Evolutionary conservation across 306 rosid genomes (phyloP).

Genomic region (Notholithocarpus densiflorus): DNA sequence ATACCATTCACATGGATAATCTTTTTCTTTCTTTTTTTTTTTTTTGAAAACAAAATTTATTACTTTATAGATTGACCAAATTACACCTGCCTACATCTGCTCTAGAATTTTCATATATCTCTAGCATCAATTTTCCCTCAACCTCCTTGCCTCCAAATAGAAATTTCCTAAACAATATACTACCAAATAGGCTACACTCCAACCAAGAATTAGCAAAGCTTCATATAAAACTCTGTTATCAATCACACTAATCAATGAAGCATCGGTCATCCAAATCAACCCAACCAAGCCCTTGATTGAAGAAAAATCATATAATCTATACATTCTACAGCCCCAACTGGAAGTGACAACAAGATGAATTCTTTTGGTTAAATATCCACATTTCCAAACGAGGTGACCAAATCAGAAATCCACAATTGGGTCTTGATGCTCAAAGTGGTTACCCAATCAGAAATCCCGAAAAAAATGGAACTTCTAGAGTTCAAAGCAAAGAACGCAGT

Average conservation of each 20-base stretch:
- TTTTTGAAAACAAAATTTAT: too few species aligned
- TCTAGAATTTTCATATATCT: background rate
- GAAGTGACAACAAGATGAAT: constrained; percentile 24
- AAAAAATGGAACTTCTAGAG: constrained; percentile 2
- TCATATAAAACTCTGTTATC: constrained; percentile 12
- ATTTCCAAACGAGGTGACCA: constrained; percentile 19
- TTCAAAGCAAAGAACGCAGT: constrained; percentile 25
- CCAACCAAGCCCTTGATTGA: constrained; percentile 14
- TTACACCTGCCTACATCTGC: too few species aligned
- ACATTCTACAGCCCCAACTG: constrained; percentile 24
- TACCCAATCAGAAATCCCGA: background rate
- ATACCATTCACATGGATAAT: background rate
- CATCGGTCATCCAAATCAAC: constrained; percentile 32
- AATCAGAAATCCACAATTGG: constrained; percentile 29
- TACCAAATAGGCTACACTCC: too few species aligned
- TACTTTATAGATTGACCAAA: too few species aligned
- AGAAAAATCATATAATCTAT: constrained; percentile 40
- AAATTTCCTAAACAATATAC: constrained; percentile 23
- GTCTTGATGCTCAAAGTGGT: constrained; percentile 33
- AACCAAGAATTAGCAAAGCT: too few species aligned
- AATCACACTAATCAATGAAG: constrained; percentile 15
- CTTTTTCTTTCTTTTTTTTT: background rate
- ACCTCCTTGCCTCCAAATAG: background rate
- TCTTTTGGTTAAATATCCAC: constrained; percentile 19
- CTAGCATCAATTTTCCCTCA: background rate